A percentile compares a stretch with the other conserved stretches of the same genome.
phyloP scores from a whole-genome alignment of 352 stramenopile genomes.

The Pythium inflatum region DNA sequence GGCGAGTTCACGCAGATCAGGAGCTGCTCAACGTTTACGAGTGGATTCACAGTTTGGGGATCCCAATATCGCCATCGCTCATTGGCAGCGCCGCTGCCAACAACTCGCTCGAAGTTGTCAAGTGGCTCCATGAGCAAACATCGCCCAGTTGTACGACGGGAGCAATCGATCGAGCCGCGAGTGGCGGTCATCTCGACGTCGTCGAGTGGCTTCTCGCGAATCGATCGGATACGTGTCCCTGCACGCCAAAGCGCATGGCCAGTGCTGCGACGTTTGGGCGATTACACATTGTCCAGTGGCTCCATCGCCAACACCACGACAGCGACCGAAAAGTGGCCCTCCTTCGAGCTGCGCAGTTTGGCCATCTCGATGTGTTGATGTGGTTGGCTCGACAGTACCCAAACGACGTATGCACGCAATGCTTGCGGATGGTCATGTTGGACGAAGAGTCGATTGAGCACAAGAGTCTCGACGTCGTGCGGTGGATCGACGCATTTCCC shows the following conservation, averaged over 20 bases:
- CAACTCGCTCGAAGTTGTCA: constrained; percentile 40
- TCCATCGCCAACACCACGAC: neutral
- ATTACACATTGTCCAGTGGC: neutral
- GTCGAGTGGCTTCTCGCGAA: constrained; percentile 46
- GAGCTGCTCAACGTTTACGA: neutral
- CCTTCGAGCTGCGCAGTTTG: neutral
- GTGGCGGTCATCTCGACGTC: constrained; percentile 39
- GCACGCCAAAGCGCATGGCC: neutral
- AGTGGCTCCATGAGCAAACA: constrained; percentile 43
- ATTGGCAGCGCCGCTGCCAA: neutral
- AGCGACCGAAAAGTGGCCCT: neutral
- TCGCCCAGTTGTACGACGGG: constrained; percentile 28
- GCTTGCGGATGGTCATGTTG: neutral
- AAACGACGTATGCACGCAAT: neutral
- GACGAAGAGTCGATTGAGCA: neutral
- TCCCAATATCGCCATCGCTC: neutral
- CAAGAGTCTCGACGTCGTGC: constrained; percentile 2
- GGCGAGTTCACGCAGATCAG: neutral
- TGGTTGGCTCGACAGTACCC: neutral
- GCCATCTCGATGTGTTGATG: neutral
- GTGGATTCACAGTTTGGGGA: constrained; percentile 1
- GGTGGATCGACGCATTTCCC: constrained; percentile 2
- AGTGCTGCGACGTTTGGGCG: neutral
- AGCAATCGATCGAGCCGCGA: constrained; percentile 45
- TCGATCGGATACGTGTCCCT: constrained; percentile 42